Conservation (phyloP, 2,329 filamentous ascomycete genomes). For the Penicillium sp. region DNA sequence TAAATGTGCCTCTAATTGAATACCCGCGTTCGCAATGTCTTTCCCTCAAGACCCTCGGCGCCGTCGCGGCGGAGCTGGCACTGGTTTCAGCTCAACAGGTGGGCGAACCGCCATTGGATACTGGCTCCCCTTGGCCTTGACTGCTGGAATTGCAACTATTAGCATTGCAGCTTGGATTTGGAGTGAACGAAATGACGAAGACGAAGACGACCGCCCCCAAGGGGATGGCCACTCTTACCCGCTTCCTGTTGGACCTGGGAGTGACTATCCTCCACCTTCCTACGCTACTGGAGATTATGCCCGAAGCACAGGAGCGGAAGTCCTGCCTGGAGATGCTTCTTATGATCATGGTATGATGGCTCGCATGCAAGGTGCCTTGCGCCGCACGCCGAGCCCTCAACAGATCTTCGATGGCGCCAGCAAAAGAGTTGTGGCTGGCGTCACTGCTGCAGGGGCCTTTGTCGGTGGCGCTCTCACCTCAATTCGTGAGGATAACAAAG, state of each 20-base stretch:
- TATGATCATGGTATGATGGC: conserved; percentile 64
- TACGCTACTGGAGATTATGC: conserved; percentile 32
- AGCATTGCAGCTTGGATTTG: conserved; percentile 89
- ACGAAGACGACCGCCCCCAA: conserved; percentile 58
- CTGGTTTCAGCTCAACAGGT: conserved; percentile 44
- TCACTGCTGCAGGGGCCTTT: conserved; percentile 77
- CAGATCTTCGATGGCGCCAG: conserved; percentile 83
- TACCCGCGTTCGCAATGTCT: conserved; percentile 37
- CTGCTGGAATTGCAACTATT: conserved; percentile 80
- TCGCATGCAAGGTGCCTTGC: conserved; percentile 75
- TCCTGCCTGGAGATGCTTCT: conserved; percentile 29
- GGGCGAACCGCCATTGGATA: conserved; percentile 56
- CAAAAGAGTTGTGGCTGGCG: conserved; percentile 74
- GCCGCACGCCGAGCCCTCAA: conserved; percentile 80
- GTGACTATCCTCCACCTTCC: conserved; percentile 29
- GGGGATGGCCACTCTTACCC: conserved; percentile 24
- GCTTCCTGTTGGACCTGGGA: conserved; percentile 24
- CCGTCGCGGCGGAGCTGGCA: conserved; percentile 37
- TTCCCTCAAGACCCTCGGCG: conserved; percentile 40
- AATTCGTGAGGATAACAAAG: conserved; percentile 79
- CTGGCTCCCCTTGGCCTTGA: conserved; percentile 85
- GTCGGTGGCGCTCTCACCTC: conserved; percentile 79
- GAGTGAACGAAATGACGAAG: conserved; percentile 79
- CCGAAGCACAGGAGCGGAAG: conserved; percentile 36
- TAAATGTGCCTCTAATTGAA: conserved; percentile 30